Percentiles rank a stretch among this genome's conserved stretches.
Conservation (phyloP, 176 grass and related monocot species). For the Carex kokanica region DNA sequence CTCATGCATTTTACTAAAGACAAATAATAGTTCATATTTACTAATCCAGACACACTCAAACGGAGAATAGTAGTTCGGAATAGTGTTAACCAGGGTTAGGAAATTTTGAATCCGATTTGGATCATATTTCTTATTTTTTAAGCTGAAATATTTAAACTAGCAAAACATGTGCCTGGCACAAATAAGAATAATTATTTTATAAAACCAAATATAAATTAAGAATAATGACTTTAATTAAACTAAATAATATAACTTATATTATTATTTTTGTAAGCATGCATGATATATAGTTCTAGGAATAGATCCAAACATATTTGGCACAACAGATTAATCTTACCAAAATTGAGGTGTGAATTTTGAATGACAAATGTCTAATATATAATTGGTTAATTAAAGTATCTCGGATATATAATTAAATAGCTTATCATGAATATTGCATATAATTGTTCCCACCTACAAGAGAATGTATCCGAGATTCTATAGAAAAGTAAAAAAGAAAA, state of each 20-base stretch:
- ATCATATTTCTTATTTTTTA: background rate
- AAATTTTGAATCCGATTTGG: background rate
- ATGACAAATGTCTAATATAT: no score
- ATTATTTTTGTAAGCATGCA: background rate
- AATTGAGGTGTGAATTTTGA: no score
- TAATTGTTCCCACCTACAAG: constrained; percentile 5
- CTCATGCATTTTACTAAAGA: no score
- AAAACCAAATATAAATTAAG: background rate
- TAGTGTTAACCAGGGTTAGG: no score
- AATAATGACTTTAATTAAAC: background rate
- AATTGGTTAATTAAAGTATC: background rate
- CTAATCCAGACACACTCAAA: no score
- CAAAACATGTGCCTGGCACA: background rate
- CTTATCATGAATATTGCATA: background rate
- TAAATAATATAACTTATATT: background rate
- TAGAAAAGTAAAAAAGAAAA: background rate
- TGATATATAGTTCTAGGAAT: background rate
- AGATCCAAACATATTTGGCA: background rate
- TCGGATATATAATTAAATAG: no score
- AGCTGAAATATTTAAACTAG: background rate
- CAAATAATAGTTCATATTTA: no score
- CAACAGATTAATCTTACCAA: no score
- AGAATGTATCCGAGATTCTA: background rate
- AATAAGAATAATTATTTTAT: background rate
- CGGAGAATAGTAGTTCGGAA: no score